Conservation (phyloP, 1,139 yeast species). For the Pneumocystis sp. region DNA sequence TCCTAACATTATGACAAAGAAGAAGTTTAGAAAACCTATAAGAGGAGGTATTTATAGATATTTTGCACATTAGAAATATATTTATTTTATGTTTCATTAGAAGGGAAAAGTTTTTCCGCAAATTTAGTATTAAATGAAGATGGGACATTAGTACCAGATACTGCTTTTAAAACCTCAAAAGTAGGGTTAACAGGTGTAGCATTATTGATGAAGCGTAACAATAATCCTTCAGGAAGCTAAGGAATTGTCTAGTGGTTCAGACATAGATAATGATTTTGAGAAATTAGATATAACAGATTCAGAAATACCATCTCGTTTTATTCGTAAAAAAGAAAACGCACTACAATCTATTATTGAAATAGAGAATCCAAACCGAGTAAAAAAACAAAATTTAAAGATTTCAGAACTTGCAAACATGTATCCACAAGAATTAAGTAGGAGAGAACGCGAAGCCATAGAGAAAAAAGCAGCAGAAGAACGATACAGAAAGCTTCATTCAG, state of each 20-base stretch:
- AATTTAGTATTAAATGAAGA: background rate
- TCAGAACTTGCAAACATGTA: background rate
- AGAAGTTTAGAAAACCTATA: background rate
- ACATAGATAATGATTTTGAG: background rate
- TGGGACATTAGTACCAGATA: background rate
- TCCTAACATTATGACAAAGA: background rate
- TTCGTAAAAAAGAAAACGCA: background rate
- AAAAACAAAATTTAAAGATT: slow-evolving; percentile 5
- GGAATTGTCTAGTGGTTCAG: background rate
- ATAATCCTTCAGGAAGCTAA: background rate
- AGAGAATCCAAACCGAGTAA: slow-evolving; percentile 5
- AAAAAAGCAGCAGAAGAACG: slow-evolving; percentile 15
- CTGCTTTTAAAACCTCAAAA: background rate
- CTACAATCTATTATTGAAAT: slow-evolving; percentile 3
- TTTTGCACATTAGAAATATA: background rate
- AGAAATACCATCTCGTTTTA: background rate
- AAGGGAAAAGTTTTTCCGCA: background rate
- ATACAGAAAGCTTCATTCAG: slow-evolving; percentile 17
- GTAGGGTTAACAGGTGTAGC: background rate
- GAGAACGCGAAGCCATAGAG: slow-evolving; percentile 16
- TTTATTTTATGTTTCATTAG: background rate
- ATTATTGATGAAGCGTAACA: background rate
- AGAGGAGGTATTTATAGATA: background rate
- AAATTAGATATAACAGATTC: background rate
- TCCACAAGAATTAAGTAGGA: slow-evolving; percentile 12